Evolutionary conservation across 306 rosid species (phyloP).

Genomic region (Vigna trinervia): DNA sequence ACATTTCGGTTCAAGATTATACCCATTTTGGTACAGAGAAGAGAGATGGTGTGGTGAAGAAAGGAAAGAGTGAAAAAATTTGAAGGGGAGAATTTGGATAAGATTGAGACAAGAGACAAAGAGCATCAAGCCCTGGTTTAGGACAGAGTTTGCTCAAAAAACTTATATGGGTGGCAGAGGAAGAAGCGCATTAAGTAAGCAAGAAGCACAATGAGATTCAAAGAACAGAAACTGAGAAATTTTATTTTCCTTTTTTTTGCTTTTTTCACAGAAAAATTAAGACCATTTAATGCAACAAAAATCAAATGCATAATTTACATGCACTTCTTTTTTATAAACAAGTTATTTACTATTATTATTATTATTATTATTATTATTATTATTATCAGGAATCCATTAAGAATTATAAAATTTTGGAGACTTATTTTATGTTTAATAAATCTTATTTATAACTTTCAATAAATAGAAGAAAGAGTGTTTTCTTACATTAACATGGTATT

Average conservation of each 20-base stretch:
- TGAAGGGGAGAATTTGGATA: conserved; percentile 37
- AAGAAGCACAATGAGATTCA: conserved; percentile 36
- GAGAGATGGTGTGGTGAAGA: background rate
- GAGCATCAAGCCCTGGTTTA: conserved; percentile 49
- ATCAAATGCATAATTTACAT: background rate
- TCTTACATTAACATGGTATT: background rate
- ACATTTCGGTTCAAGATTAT: conserved; percentile 44
- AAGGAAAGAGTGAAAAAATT: conserved; percentile 11
- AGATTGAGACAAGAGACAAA: conserved; percentile 43
- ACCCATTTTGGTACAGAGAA: conserved; percentile 30
- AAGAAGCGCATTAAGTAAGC: conserved; percentile 37
- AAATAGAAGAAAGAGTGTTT: background rate
- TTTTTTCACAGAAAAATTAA: background rate
- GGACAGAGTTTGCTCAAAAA: conserved; percentile 40
- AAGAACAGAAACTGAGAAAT: background rate
- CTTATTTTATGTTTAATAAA: background rate
- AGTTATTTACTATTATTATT: background rate
- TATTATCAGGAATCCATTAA: background rate
- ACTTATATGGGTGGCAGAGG: conserved; percentile 67
- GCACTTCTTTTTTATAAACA: background rate
- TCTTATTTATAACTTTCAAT: background rate
- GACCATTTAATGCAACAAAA: background rate
- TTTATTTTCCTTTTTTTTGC: background rate
- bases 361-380: background rate
- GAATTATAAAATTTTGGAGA: background rate